Evolutionary conservation across 176 grass and related monocot species (phyloP).

Genomic region (Panicum miliaceum): DNA sequence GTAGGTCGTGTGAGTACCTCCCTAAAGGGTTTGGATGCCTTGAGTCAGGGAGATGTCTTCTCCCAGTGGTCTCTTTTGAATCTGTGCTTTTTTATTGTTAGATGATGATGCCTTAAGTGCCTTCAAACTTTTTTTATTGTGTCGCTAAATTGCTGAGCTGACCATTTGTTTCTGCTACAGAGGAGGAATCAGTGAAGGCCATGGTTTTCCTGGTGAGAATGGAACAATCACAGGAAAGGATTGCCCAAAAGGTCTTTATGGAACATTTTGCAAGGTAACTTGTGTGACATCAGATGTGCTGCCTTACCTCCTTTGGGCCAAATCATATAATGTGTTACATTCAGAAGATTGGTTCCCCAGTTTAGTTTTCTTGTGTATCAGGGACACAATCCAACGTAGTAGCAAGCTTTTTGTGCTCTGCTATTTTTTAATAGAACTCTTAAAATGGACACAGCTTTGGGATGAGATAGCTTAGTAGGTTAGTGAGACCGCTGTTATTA

Average conservation of each 20-base stretch:
- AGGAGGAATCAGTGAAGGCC: conserved; percentile 70
- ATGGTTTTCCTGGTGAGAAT: conserved; percentile 82
- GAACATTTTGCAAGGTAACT: conserved; percentile 93
- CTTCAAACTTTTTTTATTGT: background rate
- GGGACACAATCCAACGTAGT: background rate
- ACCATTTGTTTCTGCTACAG: conserved; percentile 50
- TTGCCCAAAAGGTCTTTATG: conserved; percentile 96
- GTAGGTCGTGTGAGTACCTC: background rate
- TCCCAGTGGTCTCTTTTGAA: background rate
- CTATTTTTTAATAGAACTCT: background rate
- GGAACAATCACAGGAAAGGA: conserved; percentile 88
- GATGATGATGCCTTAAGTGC: conserved; percentile 24
- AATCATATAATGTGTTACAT: conserved; percentile 26
- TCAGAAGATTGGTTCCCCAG: conserved; percentile 8
- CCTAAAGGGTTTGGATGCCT: background rate
- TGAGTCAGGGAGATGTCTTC: background rate
- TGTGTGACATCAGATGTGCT: background rate
- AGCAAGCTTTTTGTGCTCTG: conserved; percentile 3
- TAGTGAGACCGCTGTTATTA: background rate
- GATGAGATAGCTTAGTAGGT: background rate
- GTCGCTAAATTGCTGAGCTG: conserved; percentile 15
- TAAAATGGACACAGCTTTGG: background rate
- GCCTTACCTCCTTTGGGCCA: background rate
- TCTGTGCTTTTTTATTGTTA: conserved; percentile 5
- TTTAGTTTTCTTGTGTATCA: conserved; percentile 1